phyloP scores from a whole-genome alignment of 345 rosid genomes.

The Orychophragmus violaceus region DNA sequence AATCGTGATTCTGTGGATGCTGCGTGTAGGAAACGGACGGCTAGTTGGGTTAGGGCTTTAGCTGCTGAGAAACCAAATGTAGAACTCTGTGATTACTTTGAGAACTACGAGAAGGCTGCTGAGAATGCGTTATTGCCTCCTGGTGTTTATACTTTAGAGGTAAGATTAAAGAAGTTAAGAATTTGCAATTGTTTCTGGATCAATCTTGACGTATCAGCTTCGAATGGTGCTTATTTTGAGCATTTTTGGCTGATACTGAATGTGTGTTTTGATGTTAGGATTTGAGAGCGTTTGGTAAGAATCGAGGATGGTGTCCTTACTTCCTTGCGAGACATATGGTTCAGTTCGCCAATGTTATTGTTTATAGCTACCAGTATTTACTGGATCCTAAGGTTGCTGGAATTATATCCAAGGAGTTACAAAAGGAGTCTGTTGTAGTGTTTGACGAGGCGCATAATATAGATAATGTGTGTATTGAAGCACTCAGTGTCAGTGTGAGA shows the following conservation, averaged over 20 bases:
- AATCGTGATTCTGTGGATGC: conserved; percentile 98
- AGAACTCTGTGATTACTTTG: conserved; percentile 76
- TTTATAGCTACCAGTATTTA: conserved; percentile 92
- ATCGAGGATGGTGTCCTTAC: conserved; percentile 91
- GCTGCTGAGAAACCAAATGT: conserved; percentile 70
- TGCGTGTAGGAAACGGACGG: conserved; percentile 83
- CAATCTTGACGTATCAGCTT: too few relatives aligned
- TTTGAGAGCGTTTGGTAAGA: conserved; percentile 77
- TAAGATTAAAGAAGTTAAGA: neutral
- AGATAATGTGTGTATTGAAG: conserved; percentile 95
- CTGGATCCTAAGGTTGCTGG: conserved; percentile 99
- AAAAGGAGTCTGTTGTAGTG: conserved; percentile 87
- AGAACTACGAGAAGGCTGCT: conserved; percentile 82
- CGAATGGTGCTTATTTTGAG: neutral
- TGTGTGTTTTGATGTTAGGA: conserved; percentile 42
- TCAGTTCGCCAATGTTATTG: conserved; percentile 86
- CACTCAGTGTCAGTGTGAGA: conserved; percentile 91
- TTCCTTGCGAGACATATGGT: conserved; percentile 92
- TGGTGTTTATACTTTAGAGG: conserved; percentile 94
- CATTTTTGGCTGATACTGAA: conserved; percentile 2
- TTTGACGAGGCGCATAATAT: conserved; percentile 99
- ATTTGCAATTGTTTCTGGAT: neutral
- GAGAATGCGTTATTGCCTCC: conserved; percentile 76
- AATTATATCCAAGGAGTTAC: conserved; percentile 94
- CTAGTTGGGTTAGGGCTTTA: conserved; percentile 81